Evolutionary conservation across 2,329 filamentous ascomycete species (phyloP), one percentile per base, ranked within the genome.

Genomic region (Alternaria brassicicola): DNA sequence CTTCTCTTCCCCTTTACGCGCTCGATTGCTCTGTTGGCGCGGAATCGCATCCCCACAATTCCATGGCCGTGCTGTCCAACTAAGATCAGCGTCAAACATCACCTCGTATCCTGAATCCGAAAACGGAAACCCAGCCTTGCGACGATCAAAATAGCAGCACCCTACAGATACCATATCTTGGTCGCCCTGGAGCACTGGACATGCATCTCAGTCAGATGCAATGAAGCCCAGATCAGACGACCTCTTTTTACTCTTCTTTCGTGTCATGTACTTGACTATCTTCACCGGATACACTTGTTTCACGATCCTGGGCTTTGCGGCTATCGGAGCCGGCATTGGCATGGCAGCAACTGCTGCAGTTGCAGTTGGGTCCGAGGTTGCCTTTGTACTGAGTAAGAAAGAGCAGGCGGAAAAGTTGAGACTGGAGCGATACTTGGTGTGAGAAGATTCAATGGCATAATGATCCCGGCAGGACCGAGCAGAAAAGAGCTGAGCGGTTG

Each of bases 181-280:
- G 17, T 41, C 36, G 36, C 35, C 10, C 36, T 41, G 25, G 38
- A 39, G 36, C 21, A 31, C 26, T n/a, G 23, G 13, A 6, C 8
- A 25, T 17, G 31, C 4, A 13, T 38, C 21, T 38, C 47, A 41
- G 35, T 41, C 36, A 21, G n/a, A 33, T 25, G 31, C 45, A 25
- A 58, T 49, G 55, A 58, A 58, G 51, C 43, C 31, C 31, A 49
- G 45, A 49, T 42, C 41, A 15, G 54, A 64, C 23, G 47, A 39
- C 26, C 21, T 64, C 10, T 64, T 64, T 28, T 36, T 64, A 12
- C 62, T 64, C 17, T 57, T 64, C 53, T 64, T 64, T 48, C 59
- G 62, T 17, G 51, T 53, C 35, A 54, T 52, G 39, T 64, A 64
- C 17, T 56, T 62, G 25, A 60, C 62, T 7, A 64, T 64, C 19